phyloP scores from a whole-genome alignment of 2,329 filamentous ascomycete genomes.

The Rachicladosporium sp. region DNA sequence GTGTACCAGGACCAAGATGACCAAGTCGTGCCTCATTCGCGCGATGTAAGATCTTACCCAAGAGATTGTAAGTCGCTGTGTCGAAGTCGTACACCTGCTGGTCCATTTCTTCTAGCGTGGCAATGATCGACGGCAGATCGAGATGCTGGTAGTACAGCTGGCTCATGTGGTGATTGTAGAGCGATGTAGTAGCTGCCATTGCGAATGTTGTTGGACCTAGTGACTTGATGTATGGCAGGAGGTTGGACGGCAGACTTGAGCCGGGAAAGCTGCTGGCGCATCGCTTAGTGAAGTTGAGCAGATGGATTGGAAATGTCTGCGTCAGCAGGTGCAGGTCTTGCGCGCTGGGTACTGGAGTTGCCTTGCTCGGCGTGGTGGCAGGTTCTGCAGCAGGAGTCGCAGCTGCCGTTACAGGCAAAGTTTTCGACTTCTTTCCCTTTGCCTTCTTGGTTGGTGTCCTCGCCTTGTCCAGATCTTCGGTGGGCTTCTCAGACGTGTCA shows the following conservation, averaged over 20 bases:
- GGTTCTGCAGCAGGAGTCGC: too few species aligned
- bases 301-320: too few species aligned
- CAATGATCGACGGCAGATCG: conserved; percentile 1
- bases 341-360: too few species aligned
- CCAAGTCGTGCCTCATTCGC: not conserved
- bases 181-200: not conserved
- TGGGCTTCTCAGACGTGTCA: not conserved
- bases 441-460: not conserved
- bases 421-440: not conserved
- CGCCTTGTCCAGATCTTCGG: not conserved
- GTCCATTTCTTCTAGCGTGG: conserved; percentile 5
- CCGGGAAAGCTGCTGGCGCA: not conserved
- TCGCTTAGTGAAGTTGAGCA: too few species aligned
- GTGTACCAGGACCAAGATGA: not conserved
- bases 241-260: not conserved
- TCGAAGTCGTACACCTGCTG: conserved; percentile 5
- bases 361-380: too few species aligned
- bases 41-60: not conserved
- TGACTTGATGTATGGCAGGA: conserved; percentile 5
- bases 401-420: too few species aligned
- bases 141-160: not conserved
- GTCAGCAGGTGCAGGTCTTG: too few species aligned
- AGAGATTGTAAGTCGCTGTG: not conserved
- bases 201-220: conserved; percentile 5
- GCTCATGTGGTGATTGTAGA: conserved; percentile 6